phyloP scores from a whole-genome alignment of 2,329 filamentous ascomycete genomes.

The Paraphoma chrysanthemicola region DNA sequence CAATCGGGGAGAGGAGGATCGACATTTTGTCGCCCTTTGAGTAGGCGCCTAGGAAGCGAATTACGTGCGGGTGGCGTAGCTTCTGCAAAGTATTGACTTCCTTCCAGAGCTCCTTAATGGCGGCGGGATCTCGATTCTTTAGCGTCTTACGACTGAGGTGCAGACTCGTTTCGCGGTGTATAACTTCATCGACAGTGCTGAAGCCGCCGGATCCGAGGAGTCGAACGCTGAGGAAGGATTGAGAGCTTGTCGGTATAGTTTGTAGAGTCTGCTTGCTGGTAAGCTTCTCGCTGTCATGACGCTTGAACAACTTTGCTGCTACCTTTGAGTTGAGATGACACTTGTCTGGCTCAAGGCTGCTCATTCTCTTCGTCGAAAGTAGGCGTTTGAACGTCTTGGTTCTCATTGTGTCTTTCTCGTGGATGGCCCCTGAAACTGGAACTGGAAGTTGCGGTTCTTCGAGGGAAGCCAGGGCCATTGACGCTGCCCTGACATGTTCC shows the following conservation, averaged over 20 bases:
- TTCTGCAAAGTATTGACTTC: constrained; percentile 47
- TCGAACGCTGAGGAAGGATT: constrained; percentile 44
- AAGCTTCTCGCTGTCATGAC: background rate
- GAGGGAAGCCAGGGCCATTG: background rate
- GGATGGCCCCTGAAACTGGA: too few relatives aligned
- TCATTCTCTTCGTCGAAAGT: background rate
- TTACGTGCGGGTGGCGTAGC: constrained; percentile 48
- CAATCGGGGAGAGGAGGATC: constrained; percentile 45
- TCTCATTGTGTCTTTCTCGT: too few relatives aligned
- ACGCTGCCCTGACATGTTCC: background rate
- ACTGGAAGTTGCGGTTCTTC: background rate
- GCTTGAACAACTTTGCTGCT: background rate
- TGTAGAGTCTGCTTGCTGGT: constrained; percentile 5
- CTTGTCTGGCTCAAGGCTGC: background rate
- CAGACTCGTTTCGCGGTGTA: constrained; percentile 43
- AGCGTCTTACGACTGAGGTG: constrained; percentile 46
- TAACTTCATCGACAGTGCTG: constrained; percentile 47
- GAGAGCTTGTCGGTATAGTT: constrained; percentile 12
- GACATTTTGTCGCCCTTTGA: constrained; percentile 46
- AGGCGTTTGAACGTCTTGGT: too few relatives aligned
- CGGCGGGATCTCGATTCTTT: constrained; percentile 43
- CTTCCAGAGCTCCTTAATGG: constrained; percentile 42
- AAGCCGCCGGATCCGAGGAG: constrained; percentile 47
- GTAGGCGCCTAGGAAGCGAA: constrained; percentile 47
- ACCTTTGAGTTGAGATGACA: constrained; percentile 2